These are phyloP conservation scores for Solanum pimpinellifolium DNA, from an alignment of 257 asterid species.

Conservation along the genomic window DNA sequence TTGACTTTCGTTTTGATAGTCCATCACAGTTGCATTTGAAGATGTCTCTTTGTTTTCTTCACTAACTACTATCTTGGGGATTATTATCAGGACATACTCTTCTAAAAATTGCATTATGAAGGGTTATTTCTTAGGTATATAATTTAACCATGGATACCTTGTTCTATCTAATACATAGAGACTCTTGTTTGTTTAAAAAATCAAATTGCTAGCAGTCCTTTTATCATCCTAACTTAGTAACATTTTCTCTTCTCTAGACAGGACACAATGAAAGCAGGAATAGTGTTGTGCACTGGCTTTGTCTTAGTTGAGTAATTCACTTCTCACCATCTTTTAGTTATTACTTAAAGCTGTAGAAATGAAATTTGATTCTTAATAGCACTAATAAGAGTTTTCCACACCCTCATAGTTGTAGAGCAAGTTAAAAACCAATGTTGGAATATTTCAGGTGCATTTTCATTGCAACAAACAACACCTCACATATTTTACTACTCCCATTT, in stretches of 20 bases:
- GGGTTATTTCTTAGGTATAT: background rate
- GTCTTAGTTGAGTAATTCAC: background rate
- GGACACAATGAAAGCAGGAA: background rate
- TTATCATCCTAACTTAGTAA: background rate
- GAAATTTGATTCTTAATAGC: background rate
- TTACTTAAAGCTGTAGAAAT: rapidly evolving
- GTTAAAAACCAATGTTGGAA: background rate
- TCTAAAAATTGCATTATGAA: too few species aligned
- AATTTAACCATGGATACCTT: background rate
- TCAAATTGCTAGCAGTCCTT: background rate
- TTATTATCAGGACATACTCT: background rate
- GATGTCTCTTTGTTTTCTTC: background rate
- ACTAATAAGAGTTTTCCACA: background rate
- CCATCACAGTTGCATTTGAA: background rate
- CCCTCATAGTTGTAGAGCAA: background rate
- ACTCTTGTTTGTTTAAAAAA: background rate
- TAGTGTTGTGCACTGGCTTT: background rate
- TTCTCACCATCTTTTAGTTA: background rate
- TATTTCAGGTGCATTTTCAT: background rate
- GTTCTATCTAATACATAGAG: background rate
- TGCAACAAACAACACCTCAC: background rate
- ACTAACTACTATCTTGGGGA: background rate
- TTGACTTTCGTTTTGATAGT: background rate
- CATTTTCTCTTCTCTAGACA: background rate
- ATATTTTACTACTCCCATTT: background rate